These are phyloP conservation scores for Cyclocybe cylindracea DNA, from an alignment of 768 basidiomycete genomes.

Conservation along the genomic window DNA sequence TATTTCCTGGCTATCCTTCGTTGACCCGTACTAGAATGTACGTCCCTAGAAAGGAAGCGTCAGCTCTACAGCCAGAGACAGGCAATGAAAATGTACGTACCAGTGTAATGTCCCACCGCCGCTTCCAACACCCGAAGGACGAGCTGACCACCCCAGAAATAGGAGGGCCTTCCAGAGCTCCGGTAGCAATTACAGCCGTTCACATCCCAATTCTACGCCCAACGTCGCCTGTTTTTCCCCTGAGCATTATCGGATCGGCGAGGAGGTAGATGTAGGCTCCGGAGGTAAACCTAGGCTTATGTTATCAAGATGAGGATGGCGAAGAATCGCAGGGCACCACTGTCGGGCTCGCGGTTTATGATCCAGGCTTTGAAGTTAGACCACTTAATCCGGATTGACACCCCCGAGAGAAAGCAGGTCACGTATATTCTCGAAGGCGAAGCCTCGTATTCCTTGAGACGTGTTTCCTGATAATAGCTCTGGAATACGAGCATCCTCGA, in stretches of 20 bases:
- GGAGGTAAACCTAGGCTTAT: constrained; percentile 38
- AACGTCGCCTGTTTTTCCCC: constrained; percentile 61
- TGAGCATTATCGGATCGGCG: constrained; percentile 54
- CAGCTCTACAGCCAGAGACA: no score
- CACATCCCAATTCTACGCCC: constrained; percentile 69
- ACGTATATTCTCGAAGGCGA: no score
- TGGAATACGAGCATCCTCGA: no score
- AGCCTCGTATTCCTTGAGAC: no score
- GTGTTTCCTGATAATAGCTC: no score
- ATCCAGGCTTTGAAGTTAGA: no score
- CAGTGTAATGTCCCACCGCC: constrained; percentile 57
- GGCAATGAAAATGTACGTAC: constrained; percentile 21
- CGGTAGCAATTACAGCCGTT: constrained; percentile 58
- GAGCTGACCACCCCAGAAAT: constrained; percentile 69
- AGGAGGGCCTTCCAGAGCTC: constrained; percentile 69
- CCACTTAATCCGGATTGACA: no score
- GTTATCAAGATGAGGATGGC: background rate
- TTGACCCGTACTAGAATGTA: no score
- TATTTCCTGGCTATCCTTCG: no score
- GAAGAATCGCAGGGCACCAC: background rate
- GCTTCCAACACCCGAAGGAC: constrained; percentile 50
- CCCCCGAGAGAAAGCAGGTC: no score
- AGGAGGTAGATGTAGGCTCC: constrained; percentile 64
- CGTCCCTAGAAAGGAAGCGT: no score
- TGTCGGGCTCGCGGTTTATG: no score